phyloP scores from a whole-genome alignment of 208 protist genomes.

The Vickermania ingenoplastis region DNA sequence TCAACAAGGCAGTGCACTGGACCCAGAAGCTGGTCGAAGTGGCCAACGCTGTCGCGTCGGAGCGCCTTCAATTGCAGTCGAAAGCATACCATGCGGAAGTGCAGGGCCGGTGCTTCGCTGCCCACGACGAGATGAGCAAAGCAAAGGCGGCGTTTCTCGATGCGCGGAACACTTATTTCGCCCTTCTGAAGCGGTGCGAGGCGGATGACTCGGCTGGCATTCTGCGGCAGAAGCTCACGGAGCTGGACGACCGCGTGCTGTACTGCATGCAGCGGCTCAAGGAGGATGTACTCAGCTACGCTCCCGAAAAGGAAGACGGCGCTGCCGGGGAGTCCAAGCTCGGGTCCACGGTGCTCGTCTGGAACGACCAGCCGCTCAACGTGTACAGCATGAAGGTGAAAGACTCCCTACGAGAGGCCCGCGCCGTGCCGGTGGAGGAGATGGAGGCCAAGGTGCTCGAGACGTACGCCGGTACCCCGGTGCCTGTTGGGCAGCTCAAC shows the following conservation, averaged over 20 bases:
- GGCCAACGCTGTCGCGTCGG: conserved; percentile 34
- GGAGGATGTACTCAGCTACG: conserved; percentile 44
- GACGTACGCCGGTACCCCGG: conserved; percentile 7
- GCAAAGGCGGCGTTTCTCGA: conserved; percentile 43
- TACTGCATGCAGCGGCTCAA: conserved; percentile 79
- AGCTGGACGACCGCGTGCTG: conserved; percentile 74
- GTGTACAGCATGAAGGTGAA: conserved; percentile 68
- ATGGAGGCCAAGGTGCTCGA: conserved; percentile 39
- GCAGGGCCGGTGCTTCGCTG: conserved; percentile 28
- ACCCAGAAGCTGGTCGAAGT: conserved; percentile 40
- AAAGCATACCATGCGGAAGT: conserved; percentile 53
- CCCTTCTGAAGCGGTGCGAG: conserved; percentile 8
- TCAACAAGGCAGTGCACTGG: conserved; percentile 84
- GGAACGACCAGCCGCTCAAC: conserved; percentile 59
- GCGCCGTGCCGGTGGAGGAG: conserved; percentile 37
- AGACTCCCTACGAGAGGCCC: conserved; percentile 71
- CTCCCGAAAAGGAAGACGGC: conserved; percentile 9
- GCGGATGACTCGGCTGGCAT: conserved; percentile 12
- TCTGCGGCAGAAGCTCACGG: conserved; percentile 48
- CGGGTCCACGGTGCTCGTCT: conserved; percentile 32
- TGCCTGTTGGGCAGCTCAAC: conserved; percentile 59
- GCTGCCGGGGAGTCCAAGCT: background rate
- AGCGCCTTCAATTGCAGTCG: conserved; percentile 41
- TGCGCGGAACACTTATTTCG: conserved; percentile 45
- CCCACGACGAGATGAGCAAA: conserved; percentile 41